phyloP scores from a whole-genome alignment of 2,329 filamentous ascomycete genomes.

The Mycosphaerella sp. region DNA sequence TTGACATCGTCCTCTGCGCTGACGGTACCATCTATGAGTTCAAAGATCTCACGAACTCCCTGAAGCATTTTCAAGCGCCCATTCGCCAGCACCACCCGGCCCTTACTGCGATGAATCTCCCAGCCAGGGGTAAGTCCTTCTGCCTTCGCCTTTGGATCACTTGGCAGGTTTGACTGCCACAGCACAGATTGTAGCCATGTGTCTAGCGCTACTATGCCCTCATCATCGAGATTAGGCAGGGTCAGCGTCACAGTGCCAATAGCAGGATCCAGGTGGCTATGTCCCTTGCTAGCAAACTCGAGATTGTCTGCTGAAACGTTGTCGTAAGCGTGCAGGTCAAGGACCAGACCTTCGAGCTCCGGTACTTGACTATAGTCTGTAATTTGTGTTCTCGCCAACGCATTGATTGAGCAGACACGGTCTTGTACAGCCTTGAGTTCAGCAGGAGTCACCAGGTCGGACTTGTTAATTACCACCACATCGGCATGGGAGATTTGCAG shows the following conservation, averaged over 20 bases:
- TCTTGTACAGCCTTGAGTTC: constrained; percentile 65
- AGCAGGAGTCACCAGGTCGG: constrained; percentile 67
- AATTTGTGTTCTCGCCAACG: constrained; percentile 73
- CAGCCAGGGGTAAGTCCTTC: constrained; percentile 42
- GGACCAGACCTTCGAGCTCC: constrained; percentile 72
- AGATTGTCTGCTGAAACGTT: constrained; percentile 60
- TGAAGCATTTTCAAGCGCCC: constrained; percentile 73
- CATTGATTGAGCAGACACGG: constrained; percentile 80
- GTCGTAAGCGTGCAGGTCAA: constrained; percentile 92
- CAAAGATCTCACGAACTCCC: constrained; percentile 88
- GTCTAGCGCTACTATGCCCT: constrained; percentile 62
- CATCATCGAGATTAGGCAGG: constrained; percentile 53
- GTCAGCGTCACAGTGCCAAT: constrained; percentile 77
- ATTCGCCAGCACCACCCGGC: constrained; percentile 60
- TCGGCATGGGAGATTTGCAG: constrained; percentile 96
- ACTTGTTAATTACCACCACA: constrained; percentile 90
- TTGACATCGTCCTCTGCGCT: constrained; percentile 3
- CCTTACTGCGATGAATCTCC: constrained; percentile 86
- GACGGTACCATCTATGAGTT: constrained; percentile 61
- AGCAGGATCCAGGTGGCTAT: constrained; percentile 84
- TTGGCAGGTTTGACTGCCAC: constrained; percentile 56
- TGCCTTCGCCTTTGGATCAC: constrained; percentile 1
- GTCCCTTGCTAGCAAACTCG: constrained; percentile 67
- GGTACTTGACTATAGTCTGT: constrained; percentile 77
- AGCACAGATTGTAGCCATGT: constrained; percentile 74